Conservation (phyloP, 2,329 filamentous ascomycete species). For the Fusarium drepaniforme region DNA sequence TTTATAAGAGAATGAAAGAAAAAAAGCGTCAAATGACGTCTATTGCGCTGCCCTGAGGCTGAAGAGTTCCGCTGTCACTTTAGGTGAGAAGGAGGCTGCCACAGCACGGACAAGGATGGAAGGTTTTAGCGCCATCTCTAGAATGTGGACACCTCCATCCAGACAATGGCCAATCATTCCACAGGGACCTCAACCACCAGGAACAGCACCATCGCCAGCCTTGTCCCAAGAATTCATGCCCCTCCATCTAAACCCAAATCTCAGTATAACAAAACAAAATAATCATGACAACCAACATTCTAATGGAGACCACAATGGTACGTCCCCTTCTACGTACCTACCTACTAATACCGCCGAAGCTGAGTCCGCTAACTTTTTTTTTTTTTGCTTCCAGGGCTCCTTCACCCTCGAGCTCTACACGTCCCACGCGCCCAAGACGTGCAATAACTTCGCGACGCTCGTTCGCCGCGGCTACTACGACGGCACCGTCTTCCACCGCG, state of each 20-base stretch:
- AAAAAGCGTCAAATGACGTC: not conserved
- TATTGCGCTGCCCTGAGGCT: constrained; percentile 8
- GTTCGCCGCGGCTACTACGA: constrained; percentile 90
- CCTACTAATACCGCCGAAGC: not conserved
- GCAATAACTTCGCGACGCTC: constrained; percentile 88
- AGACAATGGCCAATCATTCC: constrained; percentile 14
- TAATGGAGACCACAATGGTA: constrained; percentile 90
- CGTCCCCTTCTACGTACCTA: constrained; percentile 14
- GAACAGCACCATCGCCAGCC: constrained; percentile 10
- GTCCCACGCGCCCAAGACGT: constrained; percentile 88
- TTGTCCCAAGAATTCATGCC: constrained; percentile 19
- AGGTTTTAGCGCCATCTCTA: constrained; percentile 10
- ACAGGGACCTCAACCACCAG: constrained; percentile 10
- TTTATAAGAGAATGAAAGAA: not conserved
- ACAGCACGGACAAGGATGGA: not conserved
- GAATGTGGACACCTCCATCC: not conserved
- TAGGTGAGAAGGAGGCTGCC: not conserved
- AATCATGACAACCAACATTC: constrained; percentile 81
- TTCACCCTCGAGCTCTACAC: constrained; percentile 93
- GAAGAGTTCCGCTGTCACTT: constrained; percentile 1
- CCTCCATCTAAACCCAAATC: constrained; percentile 25
- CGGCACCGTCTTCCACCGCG: constrained; percentile 87
- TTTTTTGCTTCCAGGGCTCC: constrained; percentile 69
- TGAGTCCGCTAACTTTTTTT: not conserved
- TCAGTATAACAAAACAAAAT: not conserved